A percentile compares a stretch with the other conserved stretches of the same genome.
These are phyloP conservation scores for Alternaria gaisen DNA, from an alignment of 2,329 filamentous ascomycete genomes.

Conservation along the genomic window DNA sequence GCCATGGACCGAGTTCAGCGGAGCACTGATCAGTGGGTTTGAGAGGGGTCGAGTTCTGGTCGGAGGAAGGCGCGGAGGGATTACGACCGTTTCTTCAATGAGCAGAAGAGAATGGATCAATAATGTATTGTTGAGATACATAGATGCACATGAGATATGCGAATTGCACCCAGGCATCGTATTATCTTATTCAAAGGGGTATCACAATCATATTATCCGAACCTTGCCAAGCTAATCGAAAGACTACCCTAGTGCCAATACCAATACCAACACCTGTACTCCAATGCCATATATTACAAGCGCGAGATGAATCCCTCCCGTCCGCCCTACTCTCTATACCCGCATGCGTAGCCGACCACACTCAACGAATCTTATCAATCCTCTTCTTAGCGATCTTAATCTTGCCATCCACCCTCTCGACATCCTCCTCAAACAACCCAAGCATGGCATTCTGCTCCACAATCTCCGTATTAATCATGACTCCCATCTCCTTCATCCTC, in stretches of 20 bases:
- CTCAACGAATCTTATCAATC: constrained; percentile 67
- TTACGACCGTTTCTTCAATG: no score
- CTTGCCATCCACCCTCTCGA: constrained; percentile 72
- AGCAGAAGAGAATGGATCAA: no score
- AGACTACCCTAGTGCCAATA: not conserved
- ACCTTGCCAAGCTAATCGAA: not conserved
- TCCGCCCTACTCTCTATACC: no score
- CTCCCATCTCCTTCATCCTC: constrained; percentile 79
- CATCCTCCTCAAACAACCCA: constrained; percentile 71
- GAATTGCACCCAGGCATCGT: not conserved
- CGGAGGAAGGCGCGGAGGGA: no score
- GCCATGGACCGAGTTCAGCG: no score
- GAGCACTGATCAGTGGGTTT: no score
- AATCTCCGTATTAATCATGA: constrained; percentile 78
- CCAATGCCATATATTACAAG: not conserved
- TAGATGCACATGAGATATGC: rapidly evolving
- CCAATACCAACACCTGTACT: not conserved
- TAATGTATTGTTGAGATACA: no score
- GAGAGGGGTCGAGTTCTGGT: no score
- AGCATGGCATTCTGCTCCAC: constrained; percentile 77
- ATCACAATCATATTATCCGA: not conserved
- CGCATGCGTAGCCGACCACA: no score
- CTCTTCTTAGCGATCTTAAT: constrained; percentile 77
- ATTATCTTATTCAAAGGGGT: not conserved
- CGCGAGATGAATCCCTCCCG: not conserved